phyloP scores from a whole-genome alignment of 1,139 yeast species.

The Candida sanyaensis region DNA sequence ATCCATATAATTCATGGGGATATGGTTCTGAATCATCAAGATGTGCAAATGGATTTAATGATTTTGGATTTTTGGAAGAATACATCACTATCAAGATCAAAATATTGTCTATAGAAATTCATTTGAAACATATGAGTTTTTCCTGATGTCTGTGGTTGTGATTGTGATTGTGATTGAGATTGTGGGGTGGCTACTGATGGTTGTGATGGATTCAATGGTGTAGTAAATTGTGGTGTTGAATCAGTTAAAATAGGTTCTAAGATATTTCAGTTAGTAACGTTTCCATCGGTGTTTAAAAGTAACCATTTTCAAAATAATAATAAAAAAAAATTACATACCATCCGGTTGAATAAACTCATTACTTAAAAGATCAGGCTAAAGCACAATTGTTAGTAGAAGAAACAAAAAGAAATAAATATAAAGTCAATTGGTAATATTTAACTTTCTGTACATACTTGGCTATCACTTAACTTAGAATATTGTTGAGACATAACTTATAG shows the following conservation, averaged over 20 bases:
- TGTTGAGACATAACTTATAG: too few relatives aligned
- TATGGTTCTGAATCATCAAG: constrained; percentile 25
- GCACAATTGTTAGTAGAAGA: too few relatives aligned
- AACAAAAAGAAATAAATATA: too few relatives aligned
- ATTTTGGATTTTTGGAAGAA: constrained; percentile 48
- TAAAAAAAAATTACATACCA: constrained; percentile 18
- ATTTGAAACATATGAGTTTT: constrained; percentile 54
- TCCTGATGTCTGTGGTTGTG: constrained; percentile 18
- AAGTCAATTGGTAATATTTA: too few relatives aligned
- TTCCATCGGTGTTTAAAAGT: too few relatives aligned
- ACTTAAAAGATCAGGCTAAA: too few relatives aligned
- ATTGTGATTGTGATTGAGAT: too few relatives aligned
- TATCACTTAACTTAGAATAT: too few relatives aligned
- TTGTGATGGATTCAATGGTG: constrained; percentile 1
- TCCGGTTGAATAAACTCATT: constrained; percentile 16
- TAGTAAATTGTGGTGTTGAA: background rate
- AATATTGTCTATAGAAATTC: constrained; percentile 57
- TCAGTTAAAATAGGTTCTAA: constrained; percentile 3
- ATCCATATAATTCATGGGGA: constrained; percentile 72
- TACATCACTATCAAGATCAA: constrained; percentile 64
- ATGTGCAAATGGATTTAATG: constrained; percentile 45
- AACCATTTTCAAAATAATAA: too few relatives aligned
- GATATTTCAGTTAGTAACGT: background rate
- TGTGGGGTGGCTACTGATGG: constrained; percentile 7
- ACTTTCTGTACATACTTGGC: too few relatives aligned